A percentile compares a stretch with the other conserved stretches of the same genome.
phyloP scores from a whole-genome alignment of 345 rosid genomes.

The Gossypium thurberi region DNA sequence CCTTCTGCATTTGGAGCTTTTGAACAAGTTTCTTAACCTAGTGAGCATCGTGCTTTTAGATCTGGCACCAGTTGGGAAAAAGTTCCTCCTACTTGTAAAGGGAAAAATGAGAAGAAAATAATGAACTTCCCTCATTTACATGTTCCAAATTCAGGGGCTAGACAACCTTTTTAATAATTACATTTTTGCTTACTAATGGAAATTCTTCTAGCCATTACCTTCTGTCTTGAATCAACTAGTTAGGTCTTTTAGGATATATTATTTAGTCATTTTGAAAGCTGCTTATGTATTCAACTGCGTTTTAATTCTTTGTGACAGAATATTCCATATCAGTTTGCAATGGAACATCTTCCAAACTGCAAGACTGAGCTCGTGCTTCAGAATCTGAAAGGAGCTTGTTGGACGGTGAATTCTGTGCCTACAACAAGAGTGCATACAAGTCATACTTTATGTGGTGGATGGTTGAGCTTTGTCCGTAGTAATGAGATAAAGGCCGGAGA shows the following conservation, averaged over 20 bases:
- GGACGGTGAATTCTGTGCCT: conserved; percentile 62
- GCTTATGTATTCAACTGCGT: neutral
- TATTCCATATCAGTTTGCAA: conserved; percentile 52
- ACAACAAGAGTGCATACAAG: conserved; percentile 57
- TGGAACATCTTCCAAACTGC: conserved; percentile 50
- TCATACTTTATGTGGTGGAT: conserved; percentile 65
- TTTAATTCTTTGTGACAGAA: conserved; percentile 29
- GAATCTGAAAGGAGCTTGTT: conserved; percentile 42
- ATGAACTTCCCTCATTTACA: neutral
- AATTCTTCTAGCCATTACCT: conserved; percentile 1
- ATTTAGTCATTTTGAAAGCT: neutral
- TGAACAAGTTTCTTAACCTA: neutral
- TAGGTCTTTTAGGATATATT: neutral
- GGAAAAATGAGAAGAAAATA: neutral
- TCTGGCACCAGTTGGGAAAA: neutral
- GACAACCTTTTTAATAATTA: neutral
- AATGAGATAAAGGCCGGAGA: conserved; percentile 49
- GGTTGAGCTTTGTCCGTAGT: conserved; percentile 57
- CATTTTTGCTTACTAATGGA: conserved; percentile 3
- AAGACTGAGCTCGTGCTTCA: conserved; percentile 49
- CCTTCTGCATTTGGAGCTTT: neutral
- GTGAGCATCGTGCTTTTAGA: neutral
- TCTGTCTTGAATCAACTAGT: neutral
- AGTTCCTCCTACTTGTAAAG: neutral
- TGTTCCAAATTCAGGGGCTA: neutral